Conservation (phyloP, 108 stramenopile genomes). For the Pseudonitzschia multistriata region DNA sequence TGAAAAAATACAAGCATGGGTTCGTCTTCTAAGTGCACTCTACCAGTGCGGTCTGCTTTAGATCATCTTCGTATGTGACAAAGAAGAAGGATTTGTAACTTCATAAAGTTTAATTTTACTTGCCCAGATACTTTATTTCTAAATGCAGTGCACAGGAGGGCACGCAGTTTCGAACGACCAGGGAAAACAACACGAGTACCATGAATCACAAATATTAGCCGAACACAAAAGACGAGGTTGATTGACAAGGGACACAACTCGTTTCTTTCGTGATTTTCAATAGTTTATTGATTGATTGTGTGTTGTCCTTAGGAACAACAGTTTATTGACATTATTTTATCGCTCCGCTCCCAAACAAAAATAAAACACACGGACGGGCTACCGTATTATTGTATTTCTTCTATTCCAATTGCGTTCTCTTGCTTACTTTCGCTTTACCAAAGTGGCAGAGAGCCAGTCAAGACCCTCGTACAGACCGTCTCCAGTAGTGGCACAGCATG, state of each 20-base stretch:
- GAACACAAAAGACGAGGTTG: too few relatives aligned
- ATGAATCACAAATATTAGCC: too few relatives aligned
- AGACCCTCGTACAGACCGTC: constrained; percentile 98
- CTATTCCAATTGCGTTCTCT: not conserved
- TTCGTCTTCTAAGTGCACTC: too few relatives aligned
- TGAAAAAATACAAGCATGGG: too few relatives aligned
- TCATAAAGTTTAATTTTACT: too few relatives aligned
- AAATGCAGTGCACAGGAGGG: too few relatives aligned
- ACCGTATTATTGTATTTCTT: constrained; percentile 2
- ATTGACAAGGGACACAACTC: not conserved
- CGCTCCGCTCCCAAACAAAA: constrained; percentile 13
- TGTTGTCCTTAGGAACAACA: not conserved
- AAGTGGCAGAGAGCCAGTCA: constrained; percentile 88
- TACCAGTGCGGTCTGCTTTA: too few relatives aligned
- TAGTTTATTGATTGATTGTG: not conserved
- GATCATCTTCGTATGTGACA: too few relatives aligned
- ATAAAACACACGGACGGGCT: constrained; percentile 12
- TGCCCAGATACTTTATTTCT: too few relatives aligned
- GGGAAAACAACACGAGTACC: too few relatives aligned
- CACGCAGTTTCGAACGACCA: too few relatives aligned
- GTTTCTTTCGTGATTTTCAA: not conserved
- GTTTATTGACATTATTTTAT: not conserved
- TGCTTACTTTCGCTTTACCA: constrained; percentile 47
- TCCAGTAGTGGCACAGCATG: constrained; percentile 94
- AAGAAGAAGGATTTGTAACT: too few relatives aligned